Percentiles rank a stretch among this genome's conserved stretches.
Conservation (phyloP, 169 alveolate species). For the Plasmodium knowlesi region DNA sequence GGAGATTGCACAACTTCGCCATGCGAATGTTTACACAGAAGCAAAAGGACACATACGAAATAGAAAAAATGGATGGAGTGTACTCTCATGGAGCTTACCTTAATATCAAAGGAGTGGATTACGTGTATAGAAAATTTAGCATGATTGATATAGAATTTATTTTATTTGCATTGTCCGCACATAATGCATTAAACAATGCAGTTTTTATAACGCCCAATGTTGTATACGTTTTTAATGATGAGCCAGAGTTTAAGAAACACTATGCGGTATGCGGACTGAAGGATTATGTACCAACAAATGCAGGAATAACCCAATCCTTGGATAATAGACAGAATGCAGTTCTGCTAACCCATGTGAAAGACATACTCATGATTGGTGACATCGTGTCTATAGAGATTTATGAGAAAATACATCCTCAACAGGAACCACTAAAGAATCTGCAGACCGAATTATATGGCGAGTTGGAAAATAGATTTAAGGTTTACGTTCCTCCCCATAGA, state of each 20-base stretch:
- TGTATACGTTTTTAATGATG: slow-evolving; percentile 18
- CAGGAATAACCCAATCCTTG: not conserved
- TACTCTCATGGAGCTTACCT: slow-evolving; percentile 42
- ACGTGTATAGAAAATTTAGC: slow-evolving; percentile 4
- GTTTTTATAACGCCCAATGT: slow-evolving; percentile 16
- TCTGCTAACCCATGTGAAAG: slow-evolving; percentile 6
- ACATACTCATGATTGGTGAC: slow-evolving; percentile 40
- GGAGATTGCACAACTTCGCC: not conserved
- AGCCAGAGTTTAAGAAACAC: not conserved
- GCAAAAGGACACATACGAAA: slow-evolving; percentile 11
- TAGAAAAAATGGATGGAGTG: slow-evolving; percentile 43
- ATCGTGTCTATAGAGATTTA: slow-evolving; percentile 18
- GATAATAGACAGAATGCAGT: slow-evolving; percentile 5
- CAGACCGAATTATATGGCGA: not conserved
- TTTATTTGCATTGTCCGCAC: slow-evolving; percentile 10
- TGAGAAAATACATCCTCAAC: slow-evolving; percentile 4
- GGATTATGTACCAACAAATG: not conserved
- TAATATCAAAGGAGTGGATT: slow-evolving; percentile 24
- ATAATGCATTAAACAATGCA: slow-evolving; percentile 17
- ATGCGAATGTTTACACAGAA: slow-evolving; percentile 19
- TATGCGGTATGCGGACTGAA: not conserved
- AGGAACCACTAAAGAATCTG: not conserved
- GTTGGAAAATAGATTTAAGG: slow-evolving; percentile 5
- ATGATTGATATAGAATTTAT: slow-evolving; percentile 17
- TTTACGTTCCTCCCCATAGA: slow-evolving; percentile 4